A percentile compares a stretch with the other conserved stretches of the same genome.
Evolutionary conservation across 768 basidiomycete species (phyloP).

Genomic region (Pulveroboletus sp.): DNA sequence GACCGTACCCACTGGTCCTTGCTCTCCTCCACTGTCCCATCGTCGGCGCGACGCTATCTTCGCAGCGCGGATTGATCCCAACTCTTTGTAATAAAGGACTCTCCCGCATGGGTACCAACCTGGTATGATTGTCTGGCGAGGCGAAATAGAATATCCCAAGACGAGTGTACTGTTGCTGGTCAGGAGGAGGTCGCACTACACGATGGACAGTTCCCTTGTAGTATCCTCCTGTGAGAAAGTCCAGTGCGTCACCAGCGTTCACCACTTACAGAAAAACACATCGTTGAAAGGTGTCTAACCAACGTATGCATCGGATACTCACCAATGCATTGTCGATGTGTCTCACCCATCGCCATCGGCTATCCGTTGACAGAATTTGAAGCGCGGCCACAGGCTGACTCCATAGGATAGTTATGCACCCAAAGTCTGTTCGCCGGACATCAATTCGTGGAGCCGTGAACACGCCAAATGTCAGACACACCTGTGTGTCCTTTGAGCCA

Average conservation of each 20-base stretch:
- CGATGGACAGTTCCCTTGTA: conserved; percentile 62
- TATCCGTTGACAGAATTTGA: conserved; percentile 53
- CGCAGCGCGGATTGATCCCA: conserved; percentile 38
- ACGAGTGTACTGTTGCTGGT: conserved; percentile 48
- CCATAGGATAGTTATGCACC: conserved; percentile 55
- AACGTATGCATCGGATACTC: background rate
- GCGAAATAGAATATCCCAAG: conserved; percentile 61
- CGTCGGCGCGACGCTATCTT: conserved; percentile 44
- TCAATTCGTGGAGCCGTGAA: background rate
- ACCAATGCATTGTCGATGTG: conserved; percentile 60
- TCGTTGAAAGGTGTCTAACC: background rate
- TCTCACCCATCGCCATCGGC: conserved; percentile 55
- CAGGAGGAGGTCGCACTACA: conserved; percentile 55
- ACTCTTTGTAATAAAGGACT: conserved; percentile 48
- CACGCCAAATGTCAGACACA: conserved; percentile 11
- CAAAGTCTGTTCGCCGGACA: conserved; percentile 39
- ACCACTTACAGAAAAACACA: conserved; percentile 40
- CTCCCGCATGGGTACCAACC: conserved; percentile 42
- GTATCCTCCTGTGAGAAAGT: conserved; percentile 60
- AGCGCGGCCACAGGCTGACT: conserved; percentile 59
- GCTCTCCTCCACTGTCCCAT: conserved; percentile 53
- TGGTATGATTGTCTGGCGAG: conserved; percentile 48
- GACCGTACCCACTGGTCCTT: conserved; percentile 52
- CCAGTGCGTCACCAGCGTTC: conserved; percentile 58
- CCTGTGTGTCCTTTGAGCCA: conserved; percentile 64